Base-by-base conservation (phyloP, 345 rosid genomes). In the Camelina hispida region DNA sequence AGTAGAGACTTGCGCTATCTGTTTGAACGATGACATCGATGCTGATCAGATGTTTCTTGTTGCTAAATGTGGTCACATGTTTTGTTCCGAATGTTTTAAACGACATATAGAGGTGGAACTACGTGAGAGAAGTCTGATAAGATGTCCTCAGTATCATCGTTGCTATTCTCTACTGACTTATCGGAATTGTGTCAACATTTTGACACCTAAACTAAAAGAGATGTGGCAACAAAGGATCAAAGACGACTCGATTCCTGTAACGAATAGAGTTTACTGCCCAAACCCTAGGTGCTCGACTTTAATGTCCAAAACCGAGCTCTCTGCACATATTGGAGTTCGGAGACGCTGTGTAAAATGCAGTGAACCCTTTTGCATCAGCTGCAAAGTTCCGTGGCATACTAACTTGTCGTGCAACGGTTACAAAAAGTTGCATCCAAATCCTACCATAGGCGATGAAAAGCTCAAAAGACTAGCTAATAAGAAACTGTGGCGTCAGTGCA, bases 1-100 rank as follows among this genome's bases (percentile, higher is more conserved):
- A 67, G 4, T 28, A 6, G 15, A 37, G 52, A 40, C 28, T 54
- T 68, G 72, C 11, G 7, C 3, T 15, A 68, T 71, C 23, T 59
- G 18, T 28, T 3, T 15, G 5, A 0, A 28, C 11, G 37, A 55
- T 3, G n/a, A 55, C 8, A 7, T 28, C 60, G 15, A 55, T 28
- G 38, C 37, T 55, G 38, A 28, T 2, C 10, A 55, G 37, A 28
- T 55, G 37, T 55, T 55, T 25, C 7, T 9, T 7, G 5, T 14
- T 28, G 34, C 1, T 28, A 0, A 0, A 6, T 28, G 60, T 15
- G 37, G 37, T 28, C 60, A 55, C 28, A 6, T 2, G 60, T 55
- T 28, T 55, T 55, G 60, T 55, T 55, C 17, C 9, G 38, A 55
- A 7, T 55, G 60, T 25, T 17, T 55, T 0, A 28, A 28, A 55